phyloP scores from a whole-genome alignment of 2,329 filamentous ascomycete species.

The Ophiosphaerella herpotricha region DNA sequence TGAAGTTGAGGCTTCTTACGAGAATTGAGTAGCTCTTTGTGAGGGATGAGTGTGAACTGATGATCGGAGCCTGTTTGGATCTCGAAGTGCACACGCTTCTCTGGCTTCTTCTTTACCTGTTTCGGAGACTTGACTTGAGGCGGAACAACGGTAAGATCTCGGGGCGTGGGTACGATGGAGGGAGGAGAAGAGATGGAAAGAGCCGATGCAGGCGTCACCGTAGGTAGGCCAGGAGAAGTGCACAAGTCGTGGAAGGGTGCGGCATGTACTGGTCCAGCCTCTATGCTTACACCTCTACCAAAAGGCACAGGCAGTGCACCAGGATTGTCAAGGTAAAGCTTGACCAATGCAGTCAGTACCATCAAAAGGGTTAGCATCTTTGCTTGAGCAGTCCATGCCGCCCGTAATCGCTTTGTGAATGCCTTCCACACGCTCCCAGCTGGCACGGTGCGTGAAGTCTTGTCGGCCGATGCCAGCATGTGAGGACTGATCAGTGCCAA shows the following conservation, averaged over 20 bases:
- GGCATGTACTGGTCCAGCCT: slow-evolving; percentile 4
- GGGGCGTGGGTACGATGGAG: slow-evolving; percentile 9
- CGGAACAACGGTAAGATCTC: slow-evolving; percentile 23
- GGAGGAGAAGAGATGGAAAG: slow-evolving; percentile 1
- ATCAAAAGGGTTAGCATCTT: slow-evolving; percentile 15
- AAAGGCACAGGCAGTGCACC: slow-evolving; percentile 15
- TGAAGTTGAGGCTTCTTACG: slow-evolving; percentile 54
- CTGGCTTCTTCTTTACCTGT: slow-evolving; percentile 17
- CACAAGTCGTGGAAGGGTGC: slow-evolving; percentile 3
- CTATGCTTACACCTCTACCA: slow-evolving; percentile 8
- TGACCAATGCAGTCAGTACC: slow-evolving; percentile 22
- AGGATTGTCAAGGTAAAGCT: slow-evolving; percentile 19
- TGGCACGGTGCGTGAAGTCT: slow-evolving; percentile 5
- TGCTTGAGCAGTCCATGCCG: not conserved
- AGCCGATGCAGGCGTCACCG: slow-evolving; percentile 4
- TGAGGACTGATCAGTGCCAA: slow-evolving; percentile 39
- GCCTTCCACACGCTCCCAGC: slow-evolving; percentile 7
- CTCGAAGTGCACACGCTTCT: slow-evolving; percentile 52
- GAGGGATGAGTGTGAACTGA: slow-evolving; percentile 58
- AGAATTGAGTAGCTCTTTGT: slow-evolving; percentile 47
- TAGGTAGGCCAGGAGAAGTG: slow-evolving; percentile 7
- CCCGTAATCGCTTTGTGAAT: slow-evolving; percentile 11
- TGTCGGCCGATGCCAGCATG: slow-evolving; percentile 8
- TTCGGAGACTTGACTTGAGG: slow-evolving; percentile 10
- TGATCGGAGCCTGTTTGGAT: slow-evolving; percentile 60